A percentile compares a stretch with the other conserved stretches of the same genome.
Evolutionary conservation across 2,329 filamentous ascomycete species (phyloP).

Genomic region (Apiospora koreana): DNA sequence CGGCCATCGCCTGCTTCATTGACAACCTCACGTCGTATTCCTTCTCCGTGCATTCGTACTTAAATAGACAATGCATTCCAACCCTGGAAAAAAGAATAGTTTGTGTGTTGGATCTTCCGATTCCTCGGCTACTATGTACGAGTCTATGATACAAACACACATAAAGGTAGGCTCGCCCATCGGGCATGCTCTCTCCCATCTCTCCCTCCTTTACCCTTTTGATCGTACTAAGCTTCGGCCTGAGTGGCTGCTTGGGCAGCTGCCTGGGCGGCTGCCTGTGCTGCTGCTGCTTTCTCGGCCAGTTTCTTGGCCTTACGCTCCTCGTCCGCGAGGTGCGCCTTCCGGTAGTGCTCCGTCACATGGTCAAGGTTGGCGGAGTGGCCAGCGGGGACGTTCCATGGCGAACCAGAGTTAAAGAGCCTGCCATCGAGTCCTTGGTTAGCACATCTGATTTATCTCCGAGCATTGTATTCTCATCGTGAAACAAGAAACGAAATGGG

Average conservation of each 20-base stretch:
- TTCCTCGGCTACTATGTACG: neutral
- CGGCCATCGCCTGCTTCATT: no score
- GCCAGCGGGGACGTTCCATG: slow-evolving; percentile 56
- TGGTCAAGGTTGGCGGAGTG: slow-evolving; percentile 55
- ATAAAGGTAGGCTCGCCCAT: neutral
- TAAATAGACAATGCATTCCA: no score
- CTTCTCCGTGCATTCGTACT: no score
- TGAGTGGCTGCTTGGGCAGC: slow-evolving; percentile 3
- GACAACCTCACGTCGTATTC: no score
- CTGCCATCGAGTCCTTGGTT: slow-evolving; percentile 31
- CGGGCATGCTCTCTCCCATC: slow-evolving; percentile 1
- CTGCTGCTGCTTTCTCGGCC: slow-evolving; percentile 33
- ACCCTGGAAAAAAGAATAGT: neutral
- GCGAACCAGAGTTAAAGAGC: slow-evolving; percentile 50
- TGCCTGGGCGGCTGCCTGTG: neutral
- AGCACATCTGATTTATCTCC: neutral
- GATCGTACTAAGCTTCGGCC: slow-evolving; percentile 14
- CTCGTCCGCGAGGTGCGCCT: slow-evolving; percentile 55
- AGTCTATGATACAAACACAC: neutral
- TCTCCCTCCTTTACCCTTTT: neutral
- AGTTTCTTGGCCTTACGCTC: slow-evolving; percentile 55
- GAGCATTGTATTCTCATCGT: neutral
- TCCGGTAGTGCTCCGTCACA: slow-evolving; percentile 58
- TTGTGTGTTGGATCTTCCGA: neutral
- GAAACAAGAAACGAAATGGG: neutral